Conservation (phyloP, 192 early-diverging fungal genomes). For the Rhizophagus prolifer region DNA sequence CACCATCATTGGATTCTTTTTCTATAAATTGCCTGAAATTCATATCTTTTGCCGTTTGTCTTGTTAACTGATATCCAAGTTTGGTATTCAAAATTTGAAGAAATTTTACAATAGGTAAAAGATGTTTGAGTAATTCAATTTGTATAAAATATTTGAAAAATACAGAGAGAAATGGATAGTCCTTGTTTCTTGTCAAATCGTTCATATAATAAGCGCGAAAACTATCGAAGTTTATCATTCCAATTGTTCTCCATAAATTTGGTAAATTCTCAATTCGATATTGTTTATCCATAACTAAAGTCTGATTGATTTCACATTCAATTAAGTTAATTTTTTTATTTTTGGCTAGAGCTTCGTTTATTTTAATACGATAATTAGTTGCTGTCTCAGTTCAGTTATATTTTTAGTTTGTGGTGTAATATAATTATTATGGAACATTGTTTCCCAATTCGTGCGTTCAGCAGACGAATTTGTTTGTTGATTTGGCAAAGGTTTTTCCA, state of each 20-base stretch:
- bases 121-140: constrained; percentile 18
- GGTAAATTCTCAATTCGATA: constrained; percentile 17
- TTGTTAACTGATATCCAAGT: constrained; percentile 20
- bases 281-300: constrained; percentile 17
- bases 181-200: not conserved
- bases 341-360: not conserved
- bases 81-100: constrained; percentile 14
- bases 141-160: constrained; percentile 21
- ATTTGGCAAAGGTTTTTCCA: not conserved
- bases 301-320: constrained; percentile 15
- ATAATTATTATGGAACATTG: not conserved
- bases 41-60: not conserved
- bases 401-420: not conserved
- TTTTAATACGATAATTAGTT: not conserved
- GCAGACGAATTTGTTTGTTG: not conserved
- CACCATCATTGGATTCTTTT: not conserved
- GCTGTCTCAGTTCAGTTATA: not conserved
- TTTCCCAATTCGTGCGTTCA: constrained; percentile 3
- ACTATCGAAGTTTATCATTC: not conserved
- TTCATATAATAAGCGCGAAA: constrained; percentile 15
- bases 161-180: constrained; percentile 20
- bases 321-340: not conserved
- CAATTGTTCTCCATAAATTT: constrained; percentile 24
- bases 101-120: constrained; percentile 29
- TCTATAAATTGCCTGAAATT: constrained; percentile 16